Percentiles rank a stretch among this genome's conserved stretches.
phyloP scores from a whole-genome alignment of 495 filamentous ascomycete genomes.

The Xylaria palmicola region DNA sequence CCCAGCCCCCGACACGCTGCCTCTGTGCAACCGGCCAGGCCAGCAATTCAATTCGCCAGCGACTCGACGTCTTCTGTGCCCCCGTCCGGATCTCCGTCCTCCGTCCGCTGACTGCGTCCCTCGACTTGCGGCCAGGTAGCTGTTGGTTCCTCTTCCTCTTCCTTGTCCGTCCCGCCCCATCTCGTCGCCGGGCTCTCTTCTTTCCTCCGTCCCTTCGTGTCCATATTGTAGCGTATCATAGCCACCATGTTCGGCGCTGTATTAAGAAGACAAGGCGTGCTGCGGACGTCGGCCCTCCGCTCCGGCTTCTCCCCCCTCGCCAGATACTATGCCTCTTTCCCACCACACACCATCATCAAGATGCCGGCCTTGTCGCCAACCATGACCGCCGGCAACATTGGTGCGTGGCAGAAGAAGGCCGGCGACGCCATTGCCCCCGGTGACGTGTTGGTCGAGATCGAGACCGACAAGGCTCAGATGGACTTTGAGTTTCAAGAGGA shows the following conservation, averaged over 20 bases:
- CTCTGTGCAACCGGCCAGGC: slow-evolving; percentile 13
- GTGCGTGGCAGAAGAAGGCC: slow-evolving; percentile 94
- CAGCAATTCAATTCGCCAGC: slow-evolving; percentile 12
- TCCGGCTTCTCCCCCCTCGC: slow-evolving; percentile 46
- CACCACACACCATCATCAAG: slow-evolving; percentile 88
- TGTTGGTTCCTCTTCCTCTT: slow-evolving; percentile 17
- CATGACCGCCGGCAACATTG: slow-evolving; percentile 96
- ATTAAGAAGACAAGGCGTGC: slow-evolving; percentile 54
- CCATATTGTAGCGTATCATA: slow-evolving; percentile 8
- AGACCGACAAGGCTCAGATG: slow-evolving; percentile 99
- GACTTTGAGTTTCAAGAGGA: slow-evolving; percentile 99
- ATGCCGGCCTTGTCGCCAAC: slow-evolving; percentile 99
- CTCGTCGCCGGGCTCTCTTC: slow-evolving; percentile 21
- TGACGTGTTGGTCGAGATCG: slow-evolving; percentile 98
- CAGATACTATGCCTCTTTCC: slow-evolving; percentile 69
- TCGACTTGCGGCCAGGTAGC: slow-evolving; percentile 15
- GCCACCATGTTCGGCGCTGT: slow-evolving; percentile 54
- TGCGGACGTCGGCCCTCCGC: slow-evolving; percentile 41
- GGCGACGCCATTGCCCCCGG: slow-evolving; percentile 86
- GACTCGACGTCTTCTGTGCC: slow-evolving; percentile 9
- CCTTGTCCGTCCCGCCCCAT: slow-evolving; percentile 16
- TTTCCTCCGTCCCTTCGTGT: background rate
- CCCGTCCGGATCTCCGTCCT: slow-evolving; percentile 13
- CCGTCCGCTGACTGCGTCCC: background rate
- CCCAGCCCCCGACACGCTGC: slow-evolving; percentile 9